A percentile compares a stretch with the other conserved stretches of the same genome.
These are phyloP conservation scores for Chytriomyces hyalinus DNA, from an alignment of 192 early-diverging fungal genomes.

Conservation along the genomic window DNA sequence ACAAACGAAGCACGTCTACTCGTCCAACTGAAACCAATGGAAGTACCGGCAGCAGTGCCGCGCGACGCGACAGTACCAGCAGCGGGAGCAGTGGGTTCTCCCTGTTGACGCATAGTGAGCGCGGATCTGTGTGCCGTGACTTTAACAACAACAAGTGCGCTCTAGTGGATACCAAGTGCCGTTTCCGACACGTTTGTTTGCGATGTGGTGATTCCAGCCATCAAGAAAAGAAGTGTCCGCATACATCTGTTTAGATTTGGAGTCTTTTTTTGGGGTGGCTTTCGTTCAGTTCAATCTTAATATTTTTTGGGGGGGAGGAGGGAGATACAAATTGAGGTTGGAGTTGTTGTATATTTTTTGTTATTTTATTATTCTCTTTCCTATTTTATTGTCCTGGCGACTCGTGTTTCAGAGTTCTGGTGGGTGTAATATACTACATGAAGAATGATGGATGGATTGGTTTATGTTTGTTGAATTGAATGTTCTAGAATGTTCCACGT, in stretches of 20 bases:
- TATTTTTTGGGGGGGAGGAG: not conserved
- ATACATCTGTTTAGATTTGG: slow-evolving; percentile 1
- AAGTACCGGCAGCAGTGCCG: not conserved
- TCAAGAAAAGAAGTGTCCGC: slow-evolving; percentile 36
- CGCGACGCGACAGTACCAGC: not conserved
- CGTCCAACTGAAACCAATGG: not conserved
- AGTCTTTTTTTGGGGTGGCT: not conserved
- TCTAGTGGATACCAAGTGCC: slow-evolving; percentile 15
- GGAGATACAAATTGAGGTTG: not conserved
- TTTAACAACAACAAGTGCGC: slow-evolving; percentile 37
- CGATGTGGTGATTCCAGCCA: slow-evolving; percentile 30
- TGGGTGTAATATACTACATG: not conserved
- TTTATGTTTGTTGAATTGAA: not conserved
- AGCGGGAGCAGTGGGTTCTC: not conserved
- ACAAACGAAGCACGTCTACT: not conserved
- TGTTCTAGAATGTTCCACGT: not conserved
- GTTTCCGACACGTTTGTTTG: slow-evolving; percentile 39
- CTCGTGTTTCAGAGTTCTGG: not conserved
- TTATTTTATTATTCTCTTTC: no score
- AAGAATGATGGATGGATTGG: no score
- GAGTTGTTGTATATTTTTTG: no score
- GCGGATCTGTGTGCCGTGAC: slow-evolving; percentile 31
- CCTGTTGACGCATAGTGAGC: not conserved
- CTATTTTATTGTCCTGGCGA: not conserved
- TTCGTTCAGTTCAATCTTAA: not conserved